These are phyloP conservation scores for Globisporangium echinulatum DNA, from an alignment of 352 stramenopile genomes.

Conservation along the genomic window DNA sequence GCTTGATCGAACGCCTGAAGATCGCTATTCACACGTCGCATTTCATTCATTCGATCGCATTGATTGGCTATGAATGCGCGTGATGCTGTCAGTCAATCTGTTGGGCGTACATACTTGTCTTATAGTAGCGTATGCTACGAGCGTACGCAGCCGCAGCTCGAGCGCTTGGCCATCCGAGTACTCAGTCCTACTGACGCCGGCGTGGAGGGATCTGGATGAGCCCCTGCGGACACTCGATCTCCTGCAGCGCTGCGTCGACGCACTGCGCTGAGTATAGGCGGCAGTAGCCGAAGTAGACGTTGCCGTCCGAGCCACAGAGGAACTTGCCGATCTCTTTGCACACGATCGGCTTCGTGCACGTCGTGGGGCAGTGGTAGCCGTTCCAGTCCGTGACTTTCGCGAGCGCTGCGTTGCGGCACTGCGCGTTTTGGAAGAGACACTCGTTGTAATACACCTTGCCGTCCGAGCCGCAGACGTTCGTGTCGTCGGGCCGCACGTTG, in stretches of 20 bases:
- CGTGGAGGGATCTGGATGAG: conserved; percentile 5
- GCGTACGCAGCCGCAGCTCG: too few relatives aligned
- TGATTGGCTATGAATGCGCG: too few relatives aligned
- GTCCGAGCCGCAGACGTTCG: conserved; percentile 21
- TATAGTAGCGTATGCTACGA: too few relatives aligned
- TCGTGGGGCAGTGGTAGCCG: conserved; percentile 24
- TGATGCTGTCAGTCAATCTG: too few relatives aligned
- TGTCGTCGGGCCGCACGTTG: neutral
- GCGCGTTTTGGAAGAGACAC: conserved; percentile 22
- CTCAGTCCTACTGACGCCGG: too few relatives aligned
- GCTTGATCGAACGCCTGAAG: too few relatives aligned
- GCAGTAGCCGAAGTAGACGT: conserved; percentile 33
- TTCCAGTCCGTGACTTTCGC: conserved; percentile 18
- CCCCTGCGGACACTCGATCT: conserved; percentile 9
- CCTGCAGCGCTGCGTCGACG: conserved; percentile 13
- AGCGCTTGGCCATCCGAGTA: too few relatives aligned
- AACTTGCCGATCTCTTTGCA: conserved; percentile 27
- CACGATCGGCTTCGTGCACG: conserved; percentile 19
- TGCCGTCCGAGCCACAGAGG: conserved; percentile 22
- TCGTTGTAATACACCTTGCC: conserved; percentile 27
- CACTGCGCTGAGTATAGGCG: conserved; percentile 25
- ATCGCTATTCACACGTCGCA: too few relatives aligned
- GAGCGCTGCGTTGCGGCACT: conserved; percentile 19
- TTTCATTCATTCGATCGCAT: too few relatives aligned
- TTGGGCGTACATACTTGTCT: too few relatives aligned